Percentiles rank a stretch among this genome's conserved stretches.
Evolutionary conservation across 352 stramenopile species (phyloP).

Genomic region (Pythium apleroticum): DNA sequence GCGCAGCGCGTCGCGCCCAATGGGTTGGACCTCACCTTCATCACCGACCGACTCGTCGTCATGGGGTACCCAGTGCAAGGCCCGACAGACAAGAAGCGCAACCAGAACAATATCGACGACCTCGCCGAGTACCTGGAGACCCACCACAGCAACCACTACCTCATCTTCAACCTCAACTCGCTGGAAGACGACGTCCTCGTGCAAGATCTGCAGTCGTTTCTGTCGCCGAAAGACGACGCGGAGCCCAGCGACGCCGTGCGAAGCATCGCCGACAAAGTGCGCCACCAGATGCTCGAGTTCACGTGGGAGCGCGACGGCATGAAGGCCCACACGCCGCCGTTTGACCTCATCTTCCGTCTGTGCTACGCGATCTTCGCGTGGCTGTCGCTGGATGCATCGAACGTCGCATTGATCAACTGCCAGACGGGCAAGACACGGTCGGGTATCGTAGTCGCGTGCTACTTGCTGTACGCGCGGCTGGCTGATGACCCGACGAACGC

Average conservation of each 20-base stretch:
- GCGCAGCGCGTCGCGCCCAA: conserved; percentile 33
- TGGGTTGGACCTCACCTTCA: conserved; percentile 70
- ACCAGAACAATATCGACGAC: conserved; percentile 72
- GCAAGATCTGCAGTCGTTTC: conserved; percentile 21
- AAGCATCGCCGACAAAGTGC: conserved; percentile 48
- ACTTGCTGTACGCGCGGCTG: conserved; percentile 86
- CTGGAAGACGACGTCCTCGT: conserved; percentile 34
- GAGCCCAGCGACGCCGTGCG: conserved; percentile 9
- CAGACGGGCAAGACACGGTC: conserved; percentile 92
- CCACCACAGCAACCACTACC: conserved; percentile 55
- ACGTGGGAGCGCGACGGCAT: conserved; percentile 79
- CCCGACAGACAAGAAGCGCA: conserved; percentile 69
- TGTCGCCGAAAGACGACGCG: background rate
- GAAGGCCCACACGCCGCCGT: conserved; percentile 78
- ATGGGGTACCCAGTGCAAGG: conserved; percentile 50
- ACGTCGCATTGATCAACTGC: conserved; percentile 90
- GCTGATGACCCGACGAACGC: conserved; percentile 74
- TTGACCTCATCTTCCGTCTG: conserved; percentile 88
- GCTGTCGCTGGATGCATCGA: conserved; percentile 72
- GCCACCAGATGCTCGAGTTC: conserved; percentile 87
- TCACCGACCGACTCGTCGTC: conserved; percentile 67
- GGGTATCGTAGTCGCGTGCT: conserved; percentile 92
- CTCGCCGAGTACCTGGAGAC: conserved; percentile 59
- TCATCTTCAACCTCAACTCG: conserved; percentile 83
- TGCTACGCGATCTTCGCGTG: conserved; percentile 94